phyloP scores from a whole-genome alignment of 768 basidiomycete genomes.

The Suillus brevipes region DNA sequence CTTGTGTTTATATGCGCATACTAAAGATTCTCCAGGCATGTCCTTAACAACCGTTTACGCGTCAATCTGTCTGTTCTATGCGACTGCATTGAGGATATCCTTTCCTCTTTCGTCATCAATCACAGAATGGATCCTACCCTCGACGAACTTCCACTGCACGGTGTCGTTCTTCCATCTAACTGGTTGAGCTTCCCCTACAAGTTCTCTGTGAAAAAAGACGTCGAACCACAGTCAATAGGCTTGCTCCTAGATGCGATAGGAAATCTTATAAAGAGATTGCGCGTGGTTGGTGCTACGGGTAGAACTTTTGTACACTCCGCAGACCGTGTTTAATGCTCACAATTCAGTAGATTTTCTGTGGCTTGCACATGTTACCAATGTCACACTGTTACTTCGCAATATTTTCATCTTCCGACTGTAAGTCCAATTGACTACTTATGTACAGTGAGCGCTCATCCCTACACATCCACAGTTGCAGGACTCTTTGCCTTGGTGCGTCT shows the following conservation, averaged over 20 bases:
- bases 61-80: constrained; percentile 53
- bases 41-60: constrained; percentile 36
- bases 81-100: constrained; percentile 50
- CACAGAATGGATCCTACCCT: constrained; percentile 20
- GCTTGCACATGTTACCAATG: constrained; percentile 8
- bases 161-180: constrained; percentile 51
- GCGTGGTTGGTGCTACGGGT: constrained; percentile 31
- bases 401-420: constrained; percentile 51
- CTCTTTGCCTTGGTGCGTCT: constrained; percentile 48
- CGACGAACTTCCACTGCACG: constrained; percentile 35
- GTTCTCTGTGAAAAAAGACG: constrained; percentile 16
- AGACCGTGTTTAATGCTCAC: not conserved
- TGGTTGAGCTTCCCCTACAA: constrained; percentile 42
- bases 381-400: constrained; percentile 26
- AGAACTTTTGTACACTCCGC: constrained; percentile 1
- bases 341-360: not conserved
- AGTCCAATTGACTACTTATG: constrained; percentile 19
- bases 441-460: not conserved
- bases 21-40: constrained; percentile 36
- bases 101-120: constrained; percentile 42
- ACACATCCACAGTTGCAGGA: constrained; percentile 42
- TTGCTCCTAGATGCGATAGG: constrained; percentile 21
- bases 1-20: not conserved
- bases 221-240: not conserved
- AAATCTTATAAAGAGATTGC: constrained; percentile 30